Percentiles rank a stretch among this genome's conserved stretches.
These are phyloP conservation scores for Acorus gramineus DNA, from an alignment of 106 monocot species.

Conservation along the genomic window DNA sequence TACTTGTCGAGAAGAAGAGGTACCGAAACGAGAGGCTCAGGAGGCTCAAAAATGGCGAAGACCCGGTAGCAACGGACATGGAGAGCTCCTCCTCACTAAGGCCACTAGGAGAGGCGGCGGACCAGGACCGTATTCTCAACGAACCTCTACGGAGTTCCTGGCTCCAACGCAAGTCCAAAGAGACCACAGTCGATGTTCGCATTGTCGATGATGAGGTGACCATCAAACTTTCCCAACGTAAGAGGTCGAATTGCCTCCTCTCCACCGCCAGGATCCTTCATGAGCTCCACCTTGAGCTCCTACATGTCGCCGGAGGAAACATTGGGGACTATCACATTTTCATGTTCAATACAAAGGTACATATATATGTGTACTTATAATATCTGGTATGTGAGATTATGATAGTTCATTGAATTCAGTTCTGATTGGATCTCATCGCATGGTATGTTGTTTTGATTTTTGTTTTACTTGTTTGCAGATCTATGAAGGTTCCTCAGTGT, in stretches of 20 bases:
- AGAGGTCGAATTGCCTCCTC: slow-evolving; percentile 27
- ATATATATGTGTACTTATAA: too few relatives aligned
- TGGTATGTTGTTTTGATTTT: not conserved
- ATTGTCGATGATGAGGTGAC: slow-evolving; percentile 85
- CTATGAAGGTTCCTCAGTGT: slow-evolving; percentile 16
- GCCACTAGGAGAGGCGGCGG: not conserved
- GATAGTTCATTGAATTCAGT: not conserved
- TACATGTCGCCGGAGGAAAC: slow-evolving; percentile 66
- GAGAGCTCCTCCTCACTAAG: slow-evolving; percentile 28
- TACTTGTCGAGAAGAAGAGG: slow-evolving; percentile 49
- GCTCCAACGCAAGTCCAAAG: slow-evolving; percentile 57
- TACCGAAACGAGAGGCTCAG: slow-evolving; percentile 9
- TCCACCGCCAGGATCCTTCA: slow-evolving; percentile 35
- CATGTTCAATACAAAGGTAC: slow-evolving; percentile 77
- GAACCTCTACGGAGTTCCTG: slow-evolving; percentile 54
- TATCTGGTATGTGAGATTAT: not conserved
- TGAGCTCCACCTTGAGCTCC: slow-evolving; percentile 54
- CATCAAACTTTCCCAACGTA: slow-evolving; percentile 61
- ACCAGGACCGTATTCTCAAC: not conserved
- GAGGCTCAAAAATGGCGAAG: not conserved
- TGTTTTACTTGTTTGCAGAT: slow-evolving; percentile 15
- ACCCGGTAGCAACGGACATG: slow-evolving; percentile 12
- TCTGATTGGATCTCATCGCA: slow-evolving; percentile 1
- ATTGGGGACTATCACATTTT: slow-evolving; percentile 63
- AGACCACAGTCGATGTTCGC: slow-evolving; percentile 58